A percentile compares a stretch with the other conserved stretches of the same genome.
Evolutionary conservation across 441 rosid genomes (phyloP).

Genomic region (Bocquillonia castaneifolia): DNA sequence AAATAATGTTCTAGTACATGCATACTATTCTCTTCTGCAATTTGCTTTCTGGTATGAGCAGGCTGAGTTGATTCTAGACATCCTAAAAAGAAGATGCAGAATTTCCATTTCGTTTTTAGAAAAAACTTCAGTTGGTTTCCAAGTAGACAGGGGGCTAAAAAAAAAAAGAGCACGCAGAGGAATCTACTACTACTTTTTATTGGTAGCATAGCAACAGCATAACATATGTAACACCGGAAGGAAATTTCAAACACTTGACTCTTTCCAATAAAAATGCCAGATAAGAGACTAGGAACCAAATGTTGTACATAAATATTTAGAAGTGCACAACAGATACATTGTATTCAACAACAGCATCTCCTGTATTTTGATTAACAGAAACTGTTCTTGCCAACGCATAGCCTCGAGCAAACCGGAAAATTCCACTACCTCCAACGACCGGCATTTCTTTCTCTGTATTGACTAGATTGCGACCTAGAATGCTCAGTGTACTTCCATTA

Average conservation of each 20-base stretch:
- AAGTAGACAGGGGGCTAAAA: no score
- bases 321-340: constrained; percentile 32
- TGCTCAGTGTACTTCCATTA: constrained; percentile 32
- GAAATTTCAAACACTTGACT: neutral
- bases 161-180: no score
- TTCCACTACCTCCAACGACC: constrained; percentile 37
- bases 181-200: no score
- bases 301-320: constrained; percentile 10
- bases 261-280: neutral
- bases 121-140: no score
- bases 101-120: no score
- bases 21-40: no score
- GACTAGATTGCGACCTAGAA: constrained; percentile 33
- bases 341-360: constrained; percentile 37
- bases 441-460: constrained; percentile 36
- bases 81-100: no score
- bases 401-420: constrained; percentile 33
- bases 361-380: constrained; percentile 24
- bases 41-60: no score
- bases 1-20: no score
- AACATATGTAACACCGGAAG: no score
- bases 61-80: no score
- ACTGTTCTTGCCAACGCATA: constrained; percentile 36
- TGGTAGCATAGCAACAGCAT: no score
- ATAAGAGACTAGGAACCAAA: neutral